Conservation (phyloP, 1,284 basidiomycete species). For the Trametes pubescens region DNA sequence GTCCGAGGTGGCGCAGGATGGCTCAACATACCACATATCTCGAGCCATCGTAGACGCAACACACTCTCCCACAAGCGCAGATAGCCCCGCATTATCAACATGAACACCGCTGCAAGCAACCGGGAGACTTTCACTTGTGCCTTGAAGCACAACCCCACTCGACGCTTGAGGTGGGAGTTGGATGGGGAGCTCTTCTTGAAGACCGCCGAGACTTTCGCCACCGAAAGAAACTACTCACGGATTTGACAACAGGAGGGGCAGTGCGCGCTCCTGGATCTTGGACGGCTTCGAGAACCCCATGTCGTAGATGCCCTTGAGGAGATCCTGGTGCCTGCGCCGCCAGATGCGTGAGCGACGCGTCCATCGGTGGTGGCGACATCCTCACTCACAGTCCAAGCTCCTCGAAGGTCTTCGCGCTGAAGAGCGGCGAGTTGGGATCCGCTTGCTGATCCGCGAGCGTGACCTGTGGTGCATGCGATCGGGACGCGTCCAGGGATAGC, state of each 20-base stretch:
- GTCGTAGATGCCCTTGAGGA: slow-evolving; percentile 96
- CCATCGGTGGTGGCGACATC: background rate
- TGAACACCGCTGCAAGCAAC: no score
- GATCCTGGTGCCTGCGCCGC: slow-evolving; percentile 75
- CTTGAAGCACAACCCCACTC: no score
- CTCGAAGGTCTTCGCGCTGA: slow-evolving; percentile 94
- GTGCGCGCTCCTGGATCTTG: slow-evolving; percentile 98
- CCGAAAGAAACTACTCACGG: slow-evolving; percentile 62
- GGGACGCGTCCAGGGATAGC: slow-evolving; percentile 25
- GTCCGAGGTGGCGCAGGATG: no score
- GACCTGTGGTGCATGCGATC: slow-evolving; percentile 62
- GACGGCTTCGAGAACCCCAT: slow-evolving; percentile 98
- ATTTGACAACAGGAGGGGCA: slow-evolving; percentile 90
- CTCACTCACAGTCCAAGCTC: slow-evolving; percentile 86
- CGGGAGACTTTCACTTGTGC: no score
- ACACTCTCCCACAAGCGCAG: no score
- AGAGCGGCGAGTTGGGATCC: slow-evolving; percentile 95
- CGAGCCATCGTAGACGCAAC: no score
- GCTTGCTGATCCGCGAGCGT: slow-evolving; percentile 97
- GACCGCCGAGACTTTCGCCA: no score
- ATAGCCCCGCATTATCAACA: no score
- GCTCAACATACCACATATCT: no score
- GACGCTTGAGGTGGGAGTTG: no score
- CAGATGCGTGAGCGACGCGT: slow-evolving; percentile 14
- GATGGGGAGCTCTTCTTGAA: no score